These are phyloP conservation scores for Penicillium paxilli DNA, from an alignment of 495 filamentous ascomycete species.

Conservation along the genomic window DNA sequence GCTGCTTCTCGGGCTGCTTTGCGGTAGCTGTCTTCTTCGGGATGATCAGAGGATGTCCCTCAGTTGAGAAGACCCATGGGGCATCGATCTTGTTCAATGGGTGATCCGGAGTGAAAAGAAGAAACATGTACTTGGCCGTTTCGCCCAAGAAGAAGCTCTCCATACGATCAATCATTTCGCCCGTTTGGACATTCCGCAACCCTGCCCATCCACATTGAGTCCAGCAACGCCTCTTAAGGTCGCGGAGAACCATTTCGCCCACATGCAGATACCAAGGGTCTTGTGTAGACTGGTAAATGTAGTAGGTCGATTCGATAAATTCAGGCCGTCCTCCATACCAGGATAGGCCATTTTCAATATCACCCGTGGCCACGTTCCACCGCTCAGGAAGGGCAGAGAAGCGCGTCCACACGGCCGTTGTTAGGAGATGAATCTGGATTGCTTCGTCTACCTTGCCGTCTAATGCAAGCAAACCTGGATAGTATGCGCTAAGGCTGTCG, in stretches of 20 bases:
- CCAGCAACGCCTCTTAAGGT: conserved; percentile 89
- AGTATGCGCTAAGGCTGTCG: conserved; percentile 92
- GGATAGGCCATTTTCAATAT: conserved; percentile 80
- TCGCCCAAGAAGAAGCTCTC: conserved; percentile 98
- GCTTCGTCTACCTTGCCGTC: conserved; percentile 90
- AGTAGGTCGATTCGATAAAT: conserved; percentile 93
- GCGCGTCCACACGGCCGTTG: conserved; percentile 90
- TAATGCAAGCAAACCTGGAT: conserved; percentile 84
- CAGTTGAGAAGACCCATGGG: conserved; percentile 90
- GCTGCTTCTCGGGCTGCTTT: conserved; percentile 11
- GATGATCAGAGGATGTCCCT: conserved; percentile 91
- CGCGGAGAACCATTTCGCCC: conserved; percentile 90
- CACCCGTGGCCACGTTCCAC: conserved; percentile 84
- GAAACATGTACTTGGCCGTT: conserved; percentile 90
- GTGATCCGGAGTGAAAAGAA: conserved; percentile 83
- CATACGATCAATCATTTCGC: conserved; percentile 92
- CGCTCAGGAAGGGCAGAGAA: conserved; percentile 91
- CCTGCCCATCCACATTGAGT: conserved; percentile 94
- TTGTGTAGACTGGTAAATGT: conserved; percentile 87
- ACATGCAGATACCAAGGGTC: conserved; percentile 97
- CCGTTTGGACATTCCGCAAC: conserved; percentile 86
- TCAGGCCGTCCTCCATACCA: conserved; percentile 97
- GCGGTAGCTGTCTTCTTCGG: conserved; percentile 49
- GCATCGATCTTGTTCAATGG: conserved; percentile 85
- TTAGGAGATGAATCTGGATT: conserved; percentile 80